Base-by-base conservation (phyloP, 192 early-diverging fungal species). In the Rhizoclosmatium globosum region DNA sequence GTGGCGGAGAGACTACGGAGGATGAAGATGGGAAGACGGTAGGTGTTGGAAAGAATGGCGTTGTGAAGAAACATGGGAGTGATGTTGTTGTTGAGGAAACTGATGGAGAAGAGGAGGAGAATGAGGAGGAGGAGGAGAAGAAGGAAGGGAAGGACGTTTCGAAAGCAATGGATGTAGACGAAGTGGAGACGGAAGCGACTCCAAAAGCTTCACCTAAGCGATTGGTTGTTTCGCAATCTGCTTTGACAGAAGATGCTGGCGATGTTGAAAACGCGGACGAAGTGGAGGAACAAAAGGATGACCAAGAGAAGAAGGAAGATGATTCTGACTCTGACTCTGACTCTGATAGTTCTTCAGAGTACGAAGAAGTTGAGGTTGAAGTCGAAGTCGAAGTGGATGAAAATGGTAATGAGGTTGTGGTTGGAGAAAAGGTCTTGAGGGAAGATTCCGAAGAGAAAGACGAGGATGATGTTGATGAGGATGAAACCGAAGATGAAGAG, bases 301-400 rank as follows among this genome's bases (percentile, higher is more conserved):
- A 31, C 31, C 31, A 31, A 31, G 31, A 31, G 31, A 31, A 31
- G 31, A 31, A 31, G 31, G 31, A 31, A 31, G 31, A 31, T 31
- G 31, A 53, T 53, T 13, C 6, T 17, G 50, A 53, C 50, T 53
- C n/a, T n/a, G n/a, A n/a, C n/a, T n/a, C 50, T 17, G 50, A 53
- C 9, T 53, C 50, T 0, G 67, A 68, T 38, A 65, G 64, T 39
- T n/a, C n/a, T 13, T 42, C 31, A n/a, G 67, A 68, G 43, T 68
- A 68, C 23, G 67, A 68, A 43, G 67, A 68, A 23, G 45, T 68
- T 41, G 67, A 68, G 45, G 44, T 68, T 19, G 67, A 68, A 47
- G 67, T 68, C 42, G 67, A 68, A 21, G 67, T 68, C 2, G 67
- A 68, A 19, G 43, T 21, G 2, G 67, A 68, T 68, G 67, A 7